Percentiles rank a stretch among this genome's conserved stretches.
Conservation (phyloP, 495 filamentous ascomycete species). For the Aspergillus conjunctus region DNA sequence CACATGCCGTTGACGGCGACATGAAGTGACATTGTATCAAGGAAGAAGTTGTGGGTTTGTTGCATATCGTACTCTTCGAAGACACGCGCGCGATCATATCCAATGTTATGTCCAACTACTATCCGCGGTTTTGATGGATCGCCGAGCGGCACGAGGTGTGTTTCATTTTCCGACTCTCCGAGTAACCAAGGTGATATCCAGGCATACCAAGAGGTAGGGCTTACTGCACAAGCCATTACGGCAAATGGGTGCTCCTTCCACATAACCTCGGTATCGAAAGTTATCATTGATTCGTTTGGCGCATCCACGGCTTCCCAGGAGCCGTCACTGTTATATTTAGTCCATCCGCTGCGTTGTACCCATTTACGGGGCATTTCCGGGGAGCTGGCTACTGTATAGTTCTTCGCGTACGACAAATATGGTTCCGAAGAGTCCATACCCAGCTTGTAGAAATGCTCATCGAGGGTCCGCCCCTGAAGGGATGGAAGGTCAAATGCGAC, state of each 20-base stretch:
- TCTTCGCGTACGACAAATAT: constrained; percentile 74
- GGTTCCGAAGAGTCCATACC: constrained; percentile 87
- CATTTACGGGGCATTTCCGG: constrained; percentile 80
- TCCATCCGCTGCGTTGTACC: constrained; percentile 86
- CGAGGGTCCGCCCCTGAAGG: constrained; percentile 77
- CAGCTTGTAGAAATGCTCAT: constrained; percentile 93
- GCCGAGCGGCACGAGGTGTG: constrained; percentile 85
- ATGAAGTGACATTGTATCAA: constrained; percentile 98
- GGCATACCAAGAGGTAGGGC: constrained; percentile 88
- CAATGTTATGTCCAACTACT: constrained; percentile 93
- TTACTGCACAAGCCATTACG: constrained; percentile 93
- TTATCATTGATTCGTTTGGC: constrained; percentile 78
- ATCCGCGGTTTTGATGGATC: constrained; percentile 68
- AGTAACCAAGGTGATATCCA: constrained; percentile 97
- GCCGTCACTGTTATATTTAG: constrained; percentile 81
- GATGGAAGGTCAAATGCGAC: constrained; percentile 83
- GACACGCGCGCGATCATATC: constrained; percentile 89
- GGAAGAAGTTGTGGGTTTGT: constrained; percentile 81
- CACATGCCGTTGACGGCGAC: constrained; percentile 99
- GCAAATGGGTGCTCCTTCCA: constrained; percentile 89
- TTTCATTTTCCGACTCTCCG: constrained; percentile 71
- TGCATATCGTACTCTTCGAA: constrained; percentile 84
- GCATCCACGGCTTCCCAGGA: constrained; percentile 68
- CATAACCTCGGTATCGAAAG: constrained; percentile 97
- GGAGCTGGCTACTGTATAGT: constrained; percentile 64